Percentiles rank a stretch among this genome's conserved stretches.
Evolutionary conservation across 2,329 filamentous ascomycete species (phyloP).

Genomic region (Microcyclospora tardicrescens): DNA sequence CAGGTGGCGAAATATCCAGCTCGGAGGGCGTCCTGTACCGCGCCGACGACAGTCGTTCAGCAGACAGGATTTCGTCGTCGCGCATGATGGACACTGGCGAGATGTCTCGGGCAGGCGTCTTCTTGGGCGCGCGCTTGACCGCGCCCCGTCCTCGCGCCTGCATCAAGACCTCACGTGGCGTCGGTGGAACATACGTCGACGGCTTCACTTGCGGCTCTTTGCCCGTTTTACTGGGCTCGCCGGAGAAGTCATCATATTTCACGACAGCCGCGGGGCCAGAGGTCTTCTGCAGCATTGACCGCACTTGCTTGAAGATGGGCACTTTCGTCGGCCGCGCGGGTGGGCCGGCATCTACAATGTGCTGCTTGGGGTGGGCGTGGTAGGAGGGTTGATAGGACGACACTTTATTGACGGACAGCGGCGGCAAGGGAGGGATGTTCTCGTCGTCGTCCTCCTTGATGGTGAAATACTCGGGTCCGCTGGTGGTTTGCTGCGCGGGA

Average conservation of each 20-base stretch:
- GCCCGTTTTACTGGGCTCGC: slow-evolving; percentile 6
- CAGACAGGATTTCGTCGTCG: slow-evolving; percentile 11
- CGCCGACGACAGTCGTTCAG: not conserved
- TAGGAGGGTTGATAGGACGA: slow-evolving; percentile 5
- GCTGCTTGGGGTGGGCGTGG: slow-evolving; percentile 11
- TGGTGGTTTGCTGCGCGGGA: not conserved
- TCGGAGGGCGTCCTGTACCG: not conserved
- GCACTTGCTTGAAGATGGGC: slow-evolving; percentile 18
- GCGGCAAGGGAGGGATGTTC: slow-evolving; percentile 12
- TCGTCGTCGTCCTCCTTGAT: slow-evolving; percentile 1
- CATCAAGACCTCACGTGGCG: no score
- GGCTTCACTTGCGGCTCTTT: slow-evolving; percentile 9
- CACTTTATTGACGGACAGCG: slow-evolving; percentile 7
- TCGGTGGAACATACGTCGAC: slow-evolving; percentile 6
- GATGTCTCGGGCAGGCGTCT: not conserved
- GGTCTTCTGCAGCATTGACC: slow-evolving; percentile 20
- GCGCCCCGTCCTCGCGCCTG: no score
- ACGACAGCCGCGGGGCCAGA: slow-evolving; percentile 2
- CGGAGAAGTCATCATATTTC: slow-evolving; percentile 11
- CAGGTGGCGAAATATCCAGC: slow-evolving; percentile 9
- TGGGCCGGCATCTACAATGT: slow-evolving; percentile 13
- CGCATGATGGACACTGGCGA: slow-evolving; percentile 13
- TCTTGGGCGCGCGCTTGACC: no score
- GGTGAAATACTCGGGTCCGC: not conserved
- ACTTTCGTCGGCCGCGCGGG: slow-evolving; percentile 7